Conservation (phyloP, 2,329 filamentous ascomycete genomes). For the Blastomyces emzantsi region DNA sequence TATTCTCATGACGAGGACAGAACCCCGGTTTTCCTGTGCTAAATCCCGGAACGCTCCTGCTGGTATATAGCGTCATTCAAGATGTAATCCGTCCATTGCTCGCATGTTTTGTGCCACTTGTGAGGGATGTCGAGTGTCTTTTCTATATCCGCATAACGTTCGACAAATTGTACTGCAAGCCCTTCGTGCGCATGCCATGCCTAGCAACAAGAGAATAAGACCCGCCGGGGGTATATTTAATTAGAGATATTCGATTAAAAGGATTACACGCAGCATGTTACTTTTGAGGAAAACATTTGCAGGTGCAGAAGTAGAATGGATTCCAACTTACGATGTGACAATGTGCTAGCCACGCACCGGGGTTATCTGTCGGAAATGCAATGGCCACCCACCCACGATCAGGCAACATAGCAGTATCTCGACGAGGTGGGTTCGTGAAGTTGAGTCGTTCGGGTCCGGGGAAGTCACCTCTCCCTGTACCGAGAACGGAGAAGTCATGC, state of each 20-base stretch:
- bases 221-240: background rate
- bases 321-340: conserved; percentile 29
- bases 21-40: background rate
- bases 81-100: conserved; percentile 4
- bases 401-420: conserved; percentile 34
- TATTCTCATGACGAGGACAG: background rate
- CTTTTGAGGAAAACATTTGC: background rate
- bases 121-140: conserved; percentile 1
- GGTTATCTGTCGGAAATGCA: conserved; percentile 37
- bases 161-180: conserved; percentile 22
- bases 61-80: background rate
- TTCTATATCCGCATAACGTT: conserved; percentile 14
- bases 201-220: background rate
- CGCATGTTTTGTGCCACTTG: conserved; percentile 2
- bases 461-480: conserved; percentile 17
- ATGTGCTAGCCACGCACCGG: conserved; percentile 37
- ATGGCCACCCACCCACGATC: conserved; percentile 32
- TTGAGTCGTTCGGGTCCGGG: conserved; percentile 13
- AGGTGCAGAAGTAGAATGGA: background rate
- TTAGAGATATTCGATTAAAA: background rate
- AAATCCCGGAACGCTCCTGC: conserved; percentile 3
- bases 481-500: conserved; percentile 23
- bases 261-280: background rate
- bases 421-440: conserved; percentile 30
- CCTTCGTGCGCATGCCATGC: conserved; percentile 21